These are phyloP conservation scores for Podospora anserina DNA, from an alignment of 495 filamentous ascomycete genomes.

Conservation along the genomic window DNA sequence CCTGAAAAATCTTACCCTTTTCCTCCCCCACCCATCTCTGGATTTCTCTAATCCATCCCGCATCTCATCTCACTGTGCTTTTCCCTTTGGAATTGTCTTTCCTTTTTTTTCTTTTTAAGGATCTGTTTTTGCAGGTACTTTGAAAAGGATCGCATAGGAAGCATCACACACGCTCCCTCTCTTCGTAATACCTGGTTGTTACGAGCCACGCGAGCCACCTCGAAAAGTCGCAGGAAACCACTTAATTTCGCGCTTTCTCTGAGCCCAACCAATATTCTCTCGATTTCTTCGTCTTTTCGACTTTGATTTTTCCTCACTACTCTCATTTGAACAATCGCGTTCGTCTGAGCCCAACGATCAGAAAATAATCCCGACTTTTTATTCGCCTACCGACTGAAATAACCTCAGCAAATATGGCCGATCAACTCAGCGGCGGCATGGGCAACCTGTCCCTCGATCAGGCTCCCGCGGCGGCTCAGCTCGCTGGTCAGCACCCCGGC, in stretches of 20 bases:
- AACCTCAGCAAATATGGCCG: conserved; percentile 65
- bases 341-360: conserved; percentile 13
- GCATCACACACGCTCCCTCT: conserved; percentile 29
- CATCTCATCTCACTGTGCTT: conserved; percentile 19
- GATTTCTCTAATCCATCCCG: conserved; percentile 39
- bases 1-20: conserved; percentile 29
- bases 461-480: conserved; percentile 62
- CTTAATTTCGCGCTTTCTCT: conserved; percentile 17
- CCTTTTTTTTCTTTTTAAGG: conserved; percentile 38
- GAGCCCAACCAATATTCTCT: conserved; percentile 25
- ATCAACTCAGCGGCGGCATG: conserved; percentile 92
- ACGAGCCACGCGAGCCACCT: conserved; percentile 18
- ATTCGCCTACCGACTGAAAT: not conserved
- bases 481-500: conserved; percentile 40
- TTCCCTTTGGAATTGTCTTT: conserved; percentile 31
- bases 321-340: conserved; percentile 38
- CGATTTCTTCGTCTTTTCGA: conserved; percentile 35
- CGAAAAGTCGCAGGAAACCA: conserved; percentile 12
- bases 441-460: conserved; percentile 66
- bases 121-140: conserved; percentile 37
- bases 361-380: not conserved
- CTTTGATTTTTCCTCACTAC: conserved; percentile 26
- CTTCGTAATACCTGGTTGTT: conserved; percentile 29
- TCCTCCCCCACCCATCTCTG: conserved; percentile 25
- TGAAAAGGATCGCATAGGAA: conserved; percentile 38